Evolutionary conservation across 2,329 filamentous ascomycete genomes (phyloP).

Genomic region (Davidsoniella eucalypti): DNA sequence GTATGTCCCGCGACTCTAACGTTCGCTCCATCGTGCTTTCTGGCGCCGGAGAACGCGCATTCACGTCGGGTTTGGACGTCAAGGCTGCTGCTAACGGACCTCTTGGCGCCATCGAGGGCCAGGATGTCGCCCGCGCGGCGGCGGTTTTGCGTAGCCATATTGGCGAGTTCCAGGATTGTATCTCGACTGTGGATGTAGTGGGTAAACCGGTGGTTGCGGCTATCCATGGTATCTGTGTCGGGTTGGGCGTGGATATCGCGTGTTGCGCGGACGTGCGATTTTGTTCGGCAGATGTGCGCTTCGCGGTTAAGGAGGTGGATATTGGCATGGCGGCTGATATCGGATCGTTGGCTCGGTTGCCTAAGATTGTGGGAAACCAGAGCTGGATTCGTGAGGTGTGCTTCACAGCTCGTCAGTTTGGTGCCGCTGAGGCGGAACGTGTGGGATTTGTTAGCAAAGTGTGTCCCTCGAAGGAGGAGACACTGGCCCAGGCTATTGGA

Average conservation of each 20-base stretch:
- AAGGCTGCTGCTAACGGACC: conserved; percentile 43
- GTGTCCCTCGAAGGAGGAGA: conserved; percentile 42
- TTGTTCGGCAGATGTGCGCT: conserved; percentile 38
- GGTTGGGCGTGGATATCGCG: conserved; percentile 60
- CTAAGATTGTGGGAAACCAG: conserved; percentile 52
- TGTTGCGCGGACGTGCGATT: conserved; percentile 57
- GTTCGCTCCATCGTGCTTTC: conserved; percentile 67
- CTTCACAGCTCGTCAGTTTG: conserved; percentile 54
- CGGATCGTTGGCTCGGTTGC: conserved; percentile 56
- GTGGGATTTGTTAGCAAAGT: conserved; percentile 56
- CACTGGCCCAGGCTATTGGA: conserved; percentile 44
- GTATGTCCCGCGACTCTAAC: conserved; percentile 53
- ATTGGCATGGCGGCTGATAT: conserved; percentile 69
- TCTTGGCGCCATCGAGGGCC: conserved; percentile 19
- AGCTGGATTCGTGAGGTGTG: conserved; percentile 71
- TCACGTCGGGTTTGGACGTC: conserved; percentile 76
- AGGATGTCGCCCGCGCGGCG: conserved; percentile 50
- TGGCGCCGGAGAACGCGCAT: conserved; percentile 67
- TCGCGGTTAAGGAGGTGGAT: conserved; percentile 68
- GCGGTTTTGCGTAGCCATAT: conserved; percentile 50
- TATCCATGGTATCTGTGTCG: conserved; percentile 62
- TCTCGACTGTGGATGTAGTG: conserved; percentile 64
- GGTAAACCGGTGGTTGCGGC: conserved; percentile 82
- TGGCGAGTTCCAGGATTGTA: conserved; percentile 61
- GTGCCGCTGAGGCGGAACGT: conserved; percentile 48